Conservation (phyloP, 306 rosid species). For the Amphicarpaea edgeworthii region DNA sequence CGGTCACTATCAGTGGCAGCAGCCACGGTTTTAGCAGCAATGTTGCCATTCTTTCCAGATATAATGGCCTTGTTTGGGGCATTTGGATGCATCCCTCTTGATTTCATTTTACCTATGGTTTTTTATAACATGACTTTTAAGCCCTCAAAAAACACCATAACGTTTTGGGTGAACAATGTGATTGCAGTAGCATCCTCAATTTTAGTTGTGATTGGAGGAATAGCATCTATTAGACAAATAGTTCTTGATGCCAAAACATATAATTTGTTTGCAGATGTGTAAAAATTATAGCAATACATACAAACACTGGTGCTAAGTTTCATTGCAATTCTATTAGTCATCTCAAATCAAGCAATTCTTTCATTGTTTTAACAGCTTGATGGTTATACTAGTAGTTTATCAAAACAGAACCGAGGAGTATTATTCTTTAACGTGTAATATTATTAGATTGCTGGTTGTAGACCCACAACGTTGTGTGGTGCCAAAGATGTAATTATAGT, state of each 20-base stretch:
- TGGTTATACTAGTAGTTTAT: not conserved
- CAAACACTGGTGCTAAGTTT: slow-evolving; percentile 2
- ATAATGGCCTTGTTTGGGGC: slow-evolving; percentile 82
- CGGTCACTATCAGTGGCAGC: slow-evolving; percentile 70
- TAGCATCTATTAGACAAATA: slow-evolving; percentile 80
- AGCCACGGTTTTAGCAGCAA: slow-evolving; percentile 72
- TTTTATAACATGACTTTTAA: slow-evolving; percentile 75
- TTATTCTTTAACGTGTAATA: too few species aligned
- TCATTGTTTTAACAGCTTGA: slow-evolving; percentile 2
- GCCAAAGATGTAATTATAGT: not conserved
- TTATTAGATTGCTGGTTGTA: not conserved
- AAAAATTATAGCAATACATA: slow-evolving; percentile 44
- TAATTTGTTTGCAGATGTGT: slow-evolving; percentile 66
- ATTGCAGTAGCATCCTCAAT: slow-evolving; percentile 59
- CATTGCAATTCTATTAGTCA: slow-evolving; percentile 7
- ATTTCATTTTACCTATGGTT: slow-evolving; percentile 85
- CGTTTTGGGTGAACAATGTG: slow-evolving; percentile 69
- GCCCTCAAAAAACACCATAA: slow-evolving; percentile 64
- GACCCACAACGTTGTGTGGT: not conserved
- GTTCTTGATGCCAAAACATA: slow-evolving; percentile 73
- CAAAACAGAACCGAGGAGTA: not conserved
- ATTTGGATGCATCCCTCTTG: slow-evolving; percentile 83
- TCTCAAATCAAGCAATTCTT: slow-evolving; percentile 37
- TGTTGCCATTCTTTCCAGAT: slow-evolving; percentile 90
- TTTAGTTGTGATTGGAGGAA: slow-evolving; percentile 66